Base-by-base conservation (phyloP, 805 yeast genomes). In the Candida insectorum region DNA sequence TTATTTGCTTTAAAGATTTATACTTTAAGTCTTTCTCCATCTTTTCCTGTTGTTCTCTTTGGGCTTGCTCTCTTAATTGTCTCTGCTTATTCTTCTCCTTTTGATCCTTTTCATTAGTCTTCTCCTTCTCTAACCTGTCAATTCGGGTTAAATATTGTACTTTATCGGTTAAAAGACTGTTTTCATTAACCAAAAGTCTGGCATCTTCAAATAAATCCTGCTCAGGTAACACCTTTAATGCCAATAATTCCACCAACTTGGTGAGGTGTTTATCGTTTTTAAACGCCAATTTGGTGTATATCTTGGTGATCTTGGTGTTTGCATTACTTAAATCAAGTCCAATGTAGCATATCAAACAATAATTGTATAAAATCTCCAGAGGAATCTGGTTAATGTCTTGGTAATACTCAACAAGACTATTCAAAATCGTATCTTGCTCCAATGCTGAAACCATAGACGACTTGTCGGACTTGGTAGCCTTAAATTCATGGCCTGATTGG, bases 151-250 rank as follows among this genome's bases (percentile, higher is more conserved):
- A 23, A 27, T 39, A 43, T 6, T 18, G 11, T 16, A 32, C 37
- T 28, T 29, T 43, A 11, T 39, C 41, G 9, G 24, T 39, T 17
- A 45, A 47, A 3, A 43, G 8, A 4, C 41, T 40, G 31, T 52
- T 54, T n/a, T 46, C 44, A n/a, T 44, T 43, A n/a, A 60, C 48
- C 7, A 64, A 43, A 19, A 18, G 35, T 24, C 31, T 43, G 2
- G 72, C 63, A 18, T 55, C 52, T 5, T 44, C 46, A 26, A 51
- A 54, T 20, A 51, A 42, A 23, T 57, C 56, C 12, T 49, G 38
- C 9, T 51, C 52, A 1, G 69, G 63, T 28, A 62, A 51, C 2
- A 65, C 53, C 37, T 64, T 60, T 40, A 55, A 60, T 12, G 60
- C 56, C 35, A 54, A 56, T 37, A 64, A 47, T 18, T 65, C 64